Conservation (phyloP, 139 green algal genomes). For the Coccomyxa sp. region DNA sequence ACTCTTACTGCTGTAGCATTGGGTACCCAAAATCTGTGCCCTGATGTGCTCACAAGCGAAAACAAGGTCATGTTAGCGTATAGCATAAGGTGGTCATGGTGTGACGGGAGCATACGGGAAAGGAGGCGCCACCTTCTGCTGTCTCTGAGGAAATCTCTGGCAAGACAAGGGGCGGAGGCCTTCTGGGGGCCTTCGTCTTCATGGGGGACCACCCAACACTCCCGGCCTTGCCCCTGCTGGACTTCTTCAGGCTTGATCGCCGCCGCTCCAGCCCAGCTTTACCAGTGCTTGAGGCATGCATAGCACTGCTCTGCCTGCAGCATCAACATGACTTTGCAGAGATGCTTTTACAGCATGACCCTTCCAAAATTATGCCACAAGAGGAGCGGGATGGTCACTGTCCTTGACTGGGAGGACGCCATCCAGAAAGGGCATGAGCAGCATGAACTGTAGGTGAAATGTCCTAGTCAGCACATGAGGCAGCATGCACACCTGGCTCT, state of each 20-base stretch:
- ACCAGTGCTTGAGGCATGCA: too few species aligned
- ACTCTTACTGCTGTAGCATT: not conserved
- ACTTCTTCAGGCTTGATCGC: not conserved
- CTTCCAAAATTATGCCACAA: not conserved
- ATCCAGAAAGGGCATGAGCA: too few species aligned
- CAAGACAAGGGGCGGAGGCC: not conserved
- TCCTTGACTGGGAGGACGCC: not conserved
- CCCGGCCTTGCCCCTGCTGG: too few species aligned
- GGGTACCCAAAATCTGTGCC: not conserved
- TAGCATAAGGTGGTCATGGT: not conserved
- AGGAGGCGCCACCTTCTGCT: not conserved
- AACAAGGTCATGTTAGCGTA: not conserved
- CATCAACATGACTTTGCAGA: not conserved
- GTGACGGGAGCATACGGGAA: not conserved
- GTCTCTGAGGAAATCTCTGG: not conserved
- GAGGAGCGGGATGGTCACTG: not conserved
- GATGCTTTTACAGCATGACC: not conserved
- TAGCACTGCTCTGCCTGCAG: not conserved
- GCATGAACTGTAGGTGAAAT: too few species aligned
- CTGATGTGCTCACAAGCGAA: not conserved
- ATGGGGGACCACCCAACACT: not conserved
- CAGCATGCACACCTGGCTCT: too few species aligned
- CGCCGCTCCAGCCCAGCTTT: not conserved
- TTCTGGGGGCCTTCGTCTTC: not conserved
- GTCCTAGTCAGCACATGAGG: too few species aligned